Base-by-base conservation (phyloP, 768 basidiomycete species). In the Lenzites betulinus region DNA sequence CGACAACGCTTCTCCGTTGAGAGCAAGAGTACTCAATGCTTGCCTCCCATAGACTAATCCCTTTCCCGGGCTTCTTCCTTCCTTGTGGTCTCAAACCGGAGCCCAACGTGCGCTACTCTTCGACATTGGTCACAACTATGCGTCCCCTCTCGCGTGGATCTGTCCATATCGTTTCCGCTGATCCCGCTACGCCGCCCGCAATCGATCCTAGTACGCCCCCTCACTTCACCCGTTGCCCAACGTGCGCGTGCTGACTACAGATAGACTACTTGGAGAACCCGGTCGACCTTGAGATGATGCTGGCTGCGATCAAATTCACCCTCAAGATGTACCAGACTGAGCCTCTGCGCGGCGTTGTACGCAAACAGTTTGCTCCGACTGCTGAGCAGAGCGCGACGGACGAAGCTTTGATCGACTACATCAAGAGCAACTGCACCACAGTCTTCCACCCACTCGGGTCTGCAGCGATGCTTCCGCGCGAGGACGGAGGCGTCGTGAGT, bases 161-260 rank as follows among this genome's bases (percentile, higher is more conserved):
- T 12, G 59, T 54, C 11, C 70, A 71, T 47, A 64, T 65, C 33
- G 60, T 52, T 1, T 70, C 67, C 11, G 49, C 51, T 0, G 71
- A 75, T 55, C 70, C 72, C 4, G 25, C 23, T 15, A 50, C 42
- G 13, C 62, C 64, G 8, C 70, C 70, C 2, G 62, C 61, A 35
- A 68, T 75, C 12, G 70, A 75, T 49, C 72, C 71, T 4, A 50
- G 58, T 60, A 49, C 12, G 41, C 41, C 11, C 33, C 22, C 44
- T 11, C 7, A 3, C 22, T 46, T 22, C 22, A 13, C 2, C n/a
- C 44, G 15, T 25, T 25, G 2, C 44, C 11, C 11, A 33, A 33
- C 30, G 11, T 43, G 42, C 51, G 12, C 11, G 16, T 25, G 25
- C 16, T 16, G 9, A 28, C 22, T 30, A 6, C 15, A 20, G 13